Conservation (phyloP, 2,329 filamentous ascomycete genomes). For the Calonectria pseudoturangicola region DNA sequence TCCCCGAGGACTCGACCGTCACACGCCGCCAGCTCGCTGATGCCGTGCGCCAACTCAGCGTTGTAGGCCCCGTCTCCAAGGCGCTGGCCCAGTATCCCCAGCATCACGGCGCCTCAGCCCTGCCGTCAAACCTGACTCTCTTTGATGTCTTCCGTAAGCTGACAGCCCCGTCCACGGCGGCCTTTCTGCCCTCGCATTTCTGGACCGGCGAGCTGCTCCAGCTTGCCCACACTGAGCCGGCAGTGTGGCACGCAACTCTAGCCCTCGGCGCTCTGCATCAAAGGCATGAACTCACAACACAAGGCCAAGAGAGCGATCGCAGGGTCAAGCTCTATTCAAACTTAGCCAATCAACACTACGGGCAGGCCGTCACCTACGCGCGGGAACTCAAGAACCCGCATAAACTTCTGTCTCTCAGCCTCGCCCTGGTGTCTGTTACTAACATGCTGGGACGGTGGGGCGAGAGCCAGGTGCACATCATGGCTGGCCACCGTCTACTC, state of each 20-base stretch:
- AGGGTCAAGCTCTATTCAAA: constrained; percentile 36
- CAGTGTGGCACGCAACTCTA: constrained; percentile 60
- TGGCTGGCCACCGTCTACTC: constrained; percentile 55
- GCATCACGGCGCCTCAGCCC: constrained; percentile 23
- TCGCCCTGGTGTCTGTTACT: constrained; percentile 57
- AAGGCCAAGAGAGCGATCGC: constrained; percentile 29
- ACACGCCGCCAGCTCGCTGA: constrained; percentile 58
- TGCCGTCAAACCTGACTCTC: constrained; percentile 44
- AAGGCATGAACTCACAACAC: constrained; percentile 45
- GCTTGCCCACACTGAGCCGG: constrained; percentile 59
- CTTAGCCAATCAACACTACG: constrained; percentile 55
- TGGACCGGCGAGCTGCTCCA: constrained; percentile 59
- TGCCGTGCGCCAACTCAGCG: constrained; percentile 53
- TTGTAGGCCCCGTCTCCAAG: constrained; percentile 56
- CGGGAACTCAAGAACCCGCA: constrained; percentile 52
- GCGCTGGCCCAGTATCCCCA: constrained; percentile 49
- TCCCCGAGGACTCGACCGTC: constrained; percentile 48
- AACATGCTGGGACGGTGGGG: constrained; percentile 57
- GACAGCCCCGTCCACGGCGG: constrained; percentile 54
- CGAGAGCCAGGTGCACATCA: constrained; percentile 58
- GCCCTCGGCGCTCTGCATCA: constrained; percentile 61
- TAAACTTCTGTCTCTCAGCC: constrained; percentile 56
- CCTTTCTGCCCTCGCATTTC: constrained; percentile 57
- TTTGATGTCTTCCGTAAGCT: constrained; percentile 61
- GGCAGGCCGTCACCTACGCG: constrained; percentile 54